Evolutionary conservation across 78 protist species (phyloP), one percentile per base, ranked within the genome.

Genomic region (Polysphondylium violaceum): DNA sequence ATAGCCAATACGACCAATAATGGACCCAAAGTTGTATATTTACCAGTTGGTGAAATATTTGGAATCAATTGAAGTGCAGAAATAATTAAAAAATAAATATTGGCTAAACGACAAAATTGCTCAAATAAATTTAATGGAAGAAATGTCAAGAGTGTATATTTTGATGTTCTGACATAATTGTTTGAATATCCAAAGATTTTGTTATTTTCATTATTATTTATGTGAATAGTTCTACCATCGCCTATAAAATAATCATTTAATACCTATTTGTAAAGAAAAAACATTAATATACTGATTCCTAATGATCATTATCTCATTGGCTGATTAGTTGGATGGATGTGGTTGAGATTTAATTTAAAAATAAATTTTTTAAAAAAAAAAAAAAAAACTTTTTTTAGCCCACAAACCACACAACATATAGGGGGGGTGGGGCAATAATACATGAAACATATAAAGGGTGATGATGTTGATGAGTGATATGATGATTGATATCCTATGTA

Each of bases 21-120:
- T 16, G 98, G 98, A 6, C 95, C 78, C 12, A 95, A 47, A 3
- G 98, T 92, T 25, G 97, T 97, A 75, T 33, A 77, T 35, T 76
- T 87, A 50, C 95, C 96, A 11, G 97, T 93, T 16, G 98, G 97
- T 33, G 98, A 96, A 1, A 96, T 69, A n/a, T 81, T 94, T 19
- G 96, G 95, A 5, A 95, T 92, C 0, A 90, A 76, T 56, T 91
- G 93, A 23, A 97, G 55, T 35, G 67, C 40, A 43, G 90, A 78
- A 12, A 96, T 92, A 12, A 96, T 58, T 33, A 96, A 59, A 56
- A 96, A 96, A 61, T 96, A 96, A 43, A 74, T 23, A 79, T 98
- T 98, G 69, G 96, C 92, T 17, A 92, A 43, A 21, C 97, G 71
- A 41, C 63, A 9, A 27, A 77, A 93, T 53, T 93, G 96, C 16